Evolutionary conservation across 495 filamentous ascomycete genomes (phyloP).

Genomic region (Evernia prunastri): DNA sequence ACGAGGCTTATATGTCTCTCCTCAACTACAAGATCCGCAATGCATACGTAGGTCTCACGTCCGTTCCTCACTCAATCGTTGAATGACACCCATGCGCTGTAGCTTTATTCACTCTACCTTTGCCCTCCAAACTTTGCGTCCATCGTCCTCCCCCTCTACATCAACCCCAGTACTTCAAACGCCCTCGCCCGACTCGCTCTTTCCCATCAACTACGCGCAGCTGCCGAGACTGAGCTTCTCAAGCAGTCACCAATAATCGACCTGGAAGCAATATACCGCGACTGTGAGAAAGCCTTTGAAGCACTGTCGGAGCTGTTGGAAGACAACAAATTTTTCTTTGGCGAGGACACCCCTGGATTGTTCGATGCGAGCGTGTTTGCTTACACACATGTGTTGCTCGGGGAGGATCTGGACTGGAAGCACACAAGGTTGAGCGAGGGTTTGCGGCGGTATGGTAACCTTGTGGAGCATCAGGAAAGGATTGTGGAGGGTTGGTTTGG

Average conservation of each 20-base stretch:
- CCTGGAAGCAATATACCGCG: conserved; percentile 54
- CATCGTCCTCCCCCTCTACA: conserved; percentile 64
- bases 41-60: conserved; percentile 60
- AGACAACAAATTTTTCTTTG: conserved; percentile 62
- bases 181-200: conserved; percentile 53
- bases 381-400: conserved; percentile 77
- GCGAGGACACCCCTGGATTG: conserved; percentile 52
- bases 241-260: conserved; percentile 58
- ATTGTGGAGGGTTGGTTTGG: conserved; percentile 31
- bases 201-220: conserved; percentile 58
- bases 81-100: conserved; percentile 1
- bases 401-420: conserved; percentile 53
- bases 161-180: conserved; percentile 55
- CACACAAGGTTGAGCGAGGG: conserved; percentile 38
- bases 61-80: not conserved
- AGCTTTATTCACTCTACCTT: conserved; percentile 80
- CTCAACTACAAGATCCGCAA: conserved; percentile 75
- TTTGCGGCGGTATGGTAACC: conserved; percentile 38
- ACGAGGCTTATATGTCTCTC: conserved; percentile 74
- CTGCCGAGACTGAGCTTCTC: conserved; percentile 65
- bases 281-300: conserved; percentile 63
- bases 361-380: conserved; percentile 88
- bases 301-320: conserved; percentile 68
- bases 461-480: conserved; percentile 50
- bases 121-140: conserved; percentile 54